Conservation (phyloP, 1,139 yeast species). For the Pichia sp. region DNA sequence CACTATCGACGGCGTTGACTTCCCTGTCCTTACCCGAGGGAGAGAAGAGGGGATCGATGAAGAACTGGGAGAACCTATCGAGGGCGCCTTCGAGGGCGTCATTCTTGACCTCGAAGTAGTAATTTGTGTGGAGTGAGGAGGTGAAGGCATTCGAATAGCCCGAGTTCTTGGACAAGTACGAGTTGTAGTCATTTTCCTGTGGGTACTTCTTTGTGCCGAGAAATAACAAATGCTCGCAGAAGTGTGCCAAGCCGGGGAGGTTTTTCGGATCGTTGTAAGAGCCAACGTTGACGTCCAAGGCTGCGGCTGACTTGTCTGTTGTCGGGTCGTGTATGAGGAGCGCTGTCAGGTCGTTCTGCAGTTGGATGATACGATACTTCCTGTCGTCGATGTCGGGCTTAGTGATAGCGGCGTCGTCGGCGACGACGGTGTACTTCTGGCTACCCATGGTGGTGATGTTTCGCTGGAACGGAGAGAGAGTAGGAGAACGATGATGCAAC, state of each 20-base stretch:
- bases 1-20: conserved; percentile 91
- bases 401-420: conserved; percentile 33
- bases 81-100: conserved; percentile 80
- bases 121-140: conserved; percentile 83
- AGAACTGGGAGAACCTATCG: conserved; percentile 90
- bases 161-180: conserved; percentile 67
- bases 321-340: conserved; percentile 75
- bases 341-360: conserved; percentile 68
- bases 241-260: conserved; percentile 88
- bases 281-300: conserved; percentile 89
- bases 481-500: too few species aligned
- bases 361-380: conserved; percentile 59
- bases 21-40: conserved; percentile 85
- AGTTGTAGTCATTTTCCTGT: conserved; percentile 79
- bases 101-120: conserved; percentile 78
- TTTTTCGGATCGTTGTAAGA: conserved; percentile 74
- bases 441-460: neutral
- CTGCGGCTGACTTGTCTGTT: conserved; percentile 91
- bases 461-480: too few species aligned
- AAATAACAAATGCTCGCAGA: conserved; percentile 90
- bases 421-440: conserved; percentile 16
- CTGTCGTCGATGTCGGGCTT: conserved; percentile 77
- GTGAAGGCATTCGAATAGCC: conserved; percentile 74
- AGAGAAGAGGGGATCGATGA: conserved; percentile 78
- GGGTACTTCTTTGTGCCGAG: conserved; percentile 98